Conservation (phyloP, 345 rosid genomes). For the Trapa bicornis region DNA sequence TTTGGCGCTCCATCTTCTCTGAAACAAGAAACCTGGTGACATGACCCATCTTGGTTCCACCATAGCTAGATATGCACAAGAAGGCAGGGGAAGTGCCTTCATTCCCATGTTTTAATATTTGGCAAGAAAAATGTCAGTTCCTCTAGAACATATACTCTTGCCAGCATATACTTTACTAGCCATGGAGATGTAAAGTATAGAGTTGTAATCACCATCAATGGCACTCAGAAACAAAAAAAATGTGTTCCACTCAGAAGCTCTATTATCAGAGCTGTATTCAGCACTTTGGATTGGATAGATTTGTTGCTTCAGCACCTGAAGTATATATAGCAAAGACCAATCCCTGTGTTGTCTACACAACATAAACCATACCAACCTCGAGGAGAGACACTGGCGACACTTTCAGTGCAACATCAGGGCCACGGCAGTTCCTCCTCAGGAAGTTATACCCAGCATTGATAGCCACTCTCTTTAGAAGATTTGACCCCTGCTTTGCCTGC, state of each 20-base stretch:
- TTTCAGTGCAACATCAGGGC: constrained; percentile 79
- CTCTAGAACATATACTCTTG: too few relatives aligned
- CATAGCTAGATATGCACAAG: constrained; percentile 11
- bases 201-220: too few relatives aligned
- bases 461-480: constrained; percentile 63
- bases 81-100: constrained; percentile 25
- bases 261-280: too few relatives aligned
- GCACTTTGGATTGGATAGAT: neutral
- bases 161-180: too few relatives aligned
- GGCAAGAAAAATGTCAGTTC: neutral
- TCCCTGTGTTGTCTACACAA: constrained; percentile 22
- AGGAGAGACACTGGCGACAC: constrained; percentile 79
- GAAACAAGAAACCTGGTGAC: constrained; percentile 9
- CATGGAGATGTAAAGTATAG: too few relatives aligned
- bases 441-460: constrained; percentile 73
- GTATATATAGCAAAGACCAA: neutral
- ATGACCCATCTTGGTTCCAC: neutral
- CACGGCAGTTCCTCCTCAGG: constrained; percentile 83
- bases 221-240: too few relatives aligned
- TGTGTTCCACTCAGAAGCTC: too few relatives aligned
- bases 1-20: constrained; percentile 24
- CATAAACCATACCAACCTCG: constrained; percentile 97
- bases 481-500: constrained; percentile 86
- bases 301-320: neutral
- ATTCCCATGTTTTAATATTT: constrained; percentile 22